A percentile compares a stretch with the other conserved stretches of the same genome.
Conservation (phyloP, 805 yeast genomes). For the Candida corydali region DNA sequence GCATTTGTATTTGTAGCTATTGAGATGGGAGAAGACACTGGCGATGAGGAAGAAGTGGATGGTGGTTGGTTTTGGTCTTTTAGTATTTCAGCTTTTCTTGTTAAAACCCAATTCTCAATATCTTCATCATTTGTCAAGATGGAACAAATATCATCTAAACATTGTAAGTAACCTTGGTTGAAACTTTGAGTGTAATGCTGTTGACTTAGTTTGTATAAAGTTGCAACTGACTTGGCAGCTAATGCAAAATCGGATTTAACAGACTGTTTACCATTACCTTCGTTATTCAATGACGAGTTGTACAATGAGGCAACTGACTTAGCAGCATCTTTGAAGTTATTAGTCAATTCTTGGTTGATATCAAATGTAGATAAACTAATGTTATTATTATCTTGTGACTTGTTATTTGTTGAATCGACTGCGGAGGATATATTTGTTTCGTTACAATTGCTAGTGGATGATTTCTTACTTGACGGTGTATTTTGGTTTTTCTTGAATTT, state of each 20-base stretch:
- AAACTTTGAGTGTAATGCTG: constrained; percentile 44
- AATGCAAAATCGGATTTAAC: constrained; percentile 30
- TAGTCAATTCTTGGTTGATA: constrained; percentile 50
- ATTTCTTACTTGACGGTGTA: not conserved
- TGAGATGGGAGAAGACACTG: too few species aligned
- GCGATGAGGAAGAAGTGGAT: not conserved
- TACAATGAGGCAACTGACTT: constrained; percentile 58
- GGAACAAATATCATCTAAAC: constrained; percentile 52
- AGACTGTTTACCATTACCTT: not conserved
- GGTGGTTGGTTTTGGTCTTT: constrained; percentile 5
- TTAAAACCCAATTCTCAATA: constrained; percentile 50
- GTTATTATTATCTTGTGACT: too few species aligned
- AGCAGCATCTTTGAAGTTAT: constrained; percentile 70
- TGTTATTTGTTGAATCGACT: too few species aligned
- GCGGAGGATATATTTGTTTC: too few species aligned
- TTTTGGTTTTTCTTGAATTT: not conserved
- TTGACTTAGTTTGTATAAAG: constrained; percentile 59
- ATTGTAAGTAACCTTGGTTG: constrained; percentile 58
- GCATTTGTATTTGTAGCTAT: too few species aligned
- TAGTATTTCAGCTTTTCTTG: constrained; percentile 40
- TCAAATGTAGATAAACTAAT: too few species aligned
- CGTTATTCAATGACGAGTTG: constrained; percentile 18
- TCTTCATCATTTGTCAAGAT: constrained; percentile 40
- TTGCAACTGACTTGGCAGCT: constrained; percentile 41
- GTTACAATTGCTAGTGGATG: too few species aligned